A percentile compares a stretch with the other conserved stretches of the same genome.
These are phyloP conservation scores for Fusarium sp. DNA, from an alignment of 2,329 filamentous ascomycete genomes.

Conservation along the genomic window DNA sequence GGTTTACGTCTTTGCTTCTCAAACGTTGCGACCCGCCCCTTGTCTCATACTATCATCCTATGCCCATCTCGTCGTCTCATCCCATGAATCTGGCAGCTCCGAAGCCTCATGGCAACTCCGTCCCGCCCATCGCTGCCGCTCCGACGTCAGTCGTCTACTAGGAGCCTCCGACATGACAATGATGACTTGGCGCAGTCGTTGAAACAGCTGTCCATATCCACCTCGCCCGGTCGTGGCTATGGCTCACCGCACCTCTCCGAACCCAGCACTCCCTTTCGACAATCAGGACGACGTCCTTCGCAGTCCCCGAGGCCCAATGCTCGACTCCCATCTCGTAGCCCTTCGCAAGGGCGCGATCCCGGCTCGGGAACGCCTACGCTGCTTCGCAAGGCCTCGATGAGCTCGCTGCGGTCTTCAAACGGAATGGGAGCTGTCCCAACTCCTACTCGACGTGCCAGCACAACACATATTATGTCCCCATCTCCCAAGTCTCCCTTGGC, in stretches of 20 bases:
- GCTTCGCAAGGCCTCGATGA: conserved; percentile 68
- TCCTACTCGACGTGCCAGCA: conserved; percentile 63
- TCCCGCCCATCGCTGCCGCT: conserved; percentile 46
- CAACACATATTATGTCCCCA: conserved; percentile 59
- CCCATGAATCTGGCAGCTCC: conserved; percentile 23
- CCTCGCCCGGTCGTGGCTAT: conserved; percentile 46
- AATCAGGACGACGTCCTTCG: conserved; percentile 51
- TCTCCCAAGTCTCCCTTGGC: conserved; percentile 52
- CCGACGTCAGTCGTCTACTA: conserved; percentile 52
- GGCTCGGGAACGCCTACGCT: conserved; percentile 64
- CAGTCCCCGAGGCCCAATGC: conserved; percentile 41
- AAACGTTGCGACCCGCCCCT: conserved; percentile 24
- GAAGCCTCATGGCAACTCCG: conserved; percentile 46
- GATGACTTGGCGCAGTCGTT: conserved; percentile 57
- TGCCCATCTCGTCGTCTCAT: conserved; percentile 28
- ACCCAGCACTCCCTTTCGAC: conserved; percentile 54
- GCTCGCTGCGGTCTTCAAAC: conserved; percentile 65
- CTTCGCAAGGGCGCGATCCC: conserved; percentile 56
- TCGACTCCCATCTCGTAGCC: conserved; percentile 57
- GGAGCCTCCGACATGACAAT: conserved; percentile 42
- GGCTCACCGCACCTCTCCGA: conserved; percentile 52
- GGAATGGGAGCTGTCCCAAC: conserved; percentile 53
- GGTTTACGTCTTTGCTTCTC: conserved; percentile 21
- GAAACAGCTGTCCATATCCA: conserved; percentile 58
- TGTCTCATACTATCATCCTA: conserved; percentile 19